Percentiles rank a stretch among this genome's conserved stretches.
These are phyloP conservation scores for Notholithocarpus densiflorus DNA, from an alignment of 306 rosid species.

Conservation along the genomic window DNA sequence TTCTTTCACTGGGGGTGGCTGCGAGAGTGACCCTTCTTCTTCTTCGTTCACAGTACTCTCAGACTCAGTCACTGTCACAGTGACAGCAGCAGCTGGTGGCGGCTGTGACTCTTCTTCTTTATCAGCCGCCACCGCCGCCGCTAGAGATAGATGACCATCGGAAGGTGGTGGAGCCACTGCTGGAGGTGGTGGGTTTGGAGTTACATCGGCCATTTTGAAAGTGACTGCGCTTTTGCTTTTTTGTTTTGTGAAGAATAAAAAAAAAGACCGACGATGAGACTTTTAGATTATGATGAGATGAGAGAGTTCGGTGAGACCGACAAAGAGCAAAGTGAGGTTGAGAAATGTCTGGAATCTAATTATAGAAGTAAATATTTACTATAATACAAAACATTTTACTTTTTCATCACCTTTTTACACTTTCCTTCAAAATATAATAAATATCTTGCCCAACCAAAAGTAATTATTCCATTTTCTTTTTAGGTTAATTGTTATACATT, in stretches of 20 bases:
- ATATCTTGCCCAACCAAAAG: no score
- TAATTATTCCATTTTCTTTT: no score
- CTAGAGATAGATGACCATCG: neutral
- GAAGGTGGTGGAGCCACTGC: neutral
- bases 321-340: no score
- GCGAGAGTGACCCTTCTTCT: constrained; percentile 7
- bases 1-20: neutral
- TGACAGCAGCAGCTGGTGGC: neutral
- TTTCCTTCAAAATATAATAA: no score
- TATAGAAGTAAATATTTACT: no score
- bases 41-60: neutral
- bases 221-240: no score
- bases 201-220: constrained; percentile 48
- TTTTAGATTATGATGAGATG: no score
- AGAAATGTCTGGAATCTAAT: no score
- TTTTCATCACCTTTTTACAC: no score
- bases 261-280: neutral
- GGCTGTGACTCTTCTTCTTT: neutral
- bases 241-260: neutral
- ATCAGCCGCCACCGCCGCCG: neutral
- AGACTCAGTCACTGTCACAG: constrained; percentile 1
- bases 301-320: no score
- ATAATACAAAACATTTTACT: no score
- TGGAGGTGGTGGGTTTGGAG: constrained; percentile 23
- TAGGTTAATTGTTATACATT: no score